Evolutionary conservation across 176 grass and related monocot species (phyloP).

Genomic region (Luzula sylvatica): DNA sequence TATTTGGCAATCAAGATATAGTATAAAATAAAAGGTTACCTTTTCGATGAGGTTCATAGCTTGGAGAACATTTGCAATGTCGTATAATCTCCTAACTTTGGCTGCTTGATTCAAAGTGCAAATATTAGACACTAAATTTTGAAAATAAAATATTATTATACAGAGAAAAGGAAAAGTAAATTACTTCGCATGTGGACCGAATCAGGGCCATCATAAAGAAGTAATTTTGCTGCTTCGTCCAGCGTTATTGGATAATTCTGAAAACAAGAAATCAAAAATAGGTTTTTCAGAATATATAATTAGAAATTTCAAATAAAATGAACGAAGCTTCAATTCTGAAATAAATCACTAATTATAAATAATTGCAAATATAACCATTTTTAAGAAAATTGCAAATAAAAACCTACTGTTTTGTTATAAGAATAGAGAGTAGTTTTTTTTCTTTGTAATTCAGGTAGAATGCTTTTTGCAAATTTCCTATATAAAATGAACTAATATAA

Average conservation of each 20-base stretch:
- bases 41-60: constrained; percentile 80
- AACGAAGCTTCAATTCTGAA: no score
- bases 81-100: constrained; percentile 79
- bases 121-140: not conserved
- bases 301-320: no score
- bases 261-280: not conserved
- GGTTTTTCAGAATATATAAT: not conserved
- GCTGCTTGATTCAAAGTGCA: constrained; percentile 27
- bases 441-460: no score
- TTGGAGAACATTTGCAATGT: constrained; percentile 81
- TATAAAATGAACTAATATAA: no score
- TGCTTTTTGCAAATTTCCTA: no score
- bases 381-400: no score
- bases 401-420: no score
- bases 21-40: constrained; percentile 17
- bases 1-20: not conserved
- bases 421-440: no score
- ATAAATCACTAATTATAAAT: no score
- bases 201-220: constrained; percentile 65
- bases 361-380: no score
- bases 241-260: constrained; percentile 61
- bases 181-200: constrained; percentile 76
- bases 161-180: not conserved
- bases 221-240: constrained; percentile 59
- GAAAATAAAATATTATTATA: not conserved